Conservation (phyloP, 495 filamentous ascomycete genomes). For the Penicillium samsonianum region DNA sequence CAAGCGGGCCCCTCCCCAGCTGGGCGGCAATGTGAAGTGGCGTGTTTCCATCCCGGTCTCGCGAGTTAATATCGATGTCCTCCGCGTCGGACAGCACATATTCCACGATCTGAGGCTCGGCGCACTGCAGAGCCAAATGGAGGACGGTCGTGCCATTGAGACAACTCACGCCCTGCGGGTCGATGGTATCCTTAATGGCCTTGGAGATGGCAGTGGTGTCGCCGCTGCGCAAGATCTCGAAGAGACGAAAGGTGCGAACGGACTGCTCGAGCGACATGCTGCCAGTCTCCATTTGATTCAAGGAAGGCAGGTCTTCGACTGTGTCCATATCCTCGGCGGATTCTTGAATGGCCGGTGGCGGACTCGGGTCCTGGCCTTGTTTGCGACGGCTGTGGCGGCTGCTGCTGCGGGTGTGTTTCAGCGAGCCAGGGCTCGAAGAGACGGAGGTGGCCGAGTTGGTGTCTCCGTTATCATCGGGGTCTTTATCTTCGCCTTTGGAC, state of each 20-base stretch:
- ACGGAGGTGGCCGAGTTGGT: conserved; percentile 33
- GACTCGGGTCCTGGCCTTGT: conserved; percentile 26
- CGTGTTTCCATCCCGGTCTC: conserved; percentile 91
- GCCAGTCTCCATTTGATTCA: conserved; percentile 32
- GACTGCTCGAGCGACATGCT: conserved; percentile 82
- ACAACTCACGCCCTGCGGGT: conserved; percentile 41
- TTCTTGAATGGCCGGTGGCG: conserved; percentile 28
- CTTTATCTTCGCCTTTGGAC: conserved; percentile 39
- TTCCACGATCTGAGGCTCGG: conserved; percentile 93
- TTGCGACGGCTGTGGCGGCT: conserved; percentile 35
- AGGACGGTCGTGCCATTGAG: conserved; percentile 84
- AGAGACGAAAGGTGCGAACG: conserved; percentile 88
- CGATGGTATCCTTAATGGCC: conserved; percentile 73
- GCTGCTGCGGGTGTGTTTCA: conserved; percentile 34
- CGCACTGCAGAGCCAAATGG: conserved; percentile 95
- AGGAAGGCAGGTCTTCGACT: conserved; percentile 36
- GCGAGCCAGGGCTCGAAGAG: conserved; percentile 29
- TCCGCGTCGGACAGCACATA: conserved; percentile 76
- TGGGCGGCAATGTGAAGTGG: conserved; percentile 85
- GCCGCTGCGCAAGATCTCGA: conserved; percentile 86
- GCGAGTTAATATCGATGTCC: conserved; percentile 78
- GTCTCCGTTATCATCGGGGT: conserved; percentile 35
- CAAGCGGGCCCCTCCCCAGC: conserved; percentile 75
- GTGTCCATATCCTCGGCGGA: conserved; percentile 33
- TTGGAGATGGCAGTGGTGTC: conserved; percentile 88